Conservation (phyloP, 352 stramenopile genomes). For the Pythium utonaiense region DNA sequence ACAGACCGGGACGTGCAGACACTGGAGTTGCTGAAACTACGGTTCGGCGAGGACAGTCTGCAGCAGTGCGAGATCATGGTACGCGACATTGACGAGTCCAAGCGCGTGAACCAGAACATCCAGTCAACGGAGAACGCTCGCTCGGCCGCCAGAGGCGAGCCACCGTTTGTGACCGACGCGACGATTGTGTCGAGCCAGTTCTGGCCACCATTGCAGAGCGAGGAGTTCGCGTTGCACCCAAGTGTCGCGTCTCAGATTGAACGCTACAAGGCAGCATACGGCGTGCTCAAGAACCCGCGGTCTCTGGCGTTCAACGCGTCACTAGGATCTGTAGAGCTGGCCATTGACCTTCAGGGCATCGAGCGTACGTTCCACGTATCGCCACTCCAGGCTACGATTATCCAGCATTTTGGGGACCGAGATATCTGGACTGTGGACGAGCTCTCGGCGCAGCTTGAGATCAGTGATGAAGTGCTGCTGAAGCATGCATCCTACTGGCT, state of each 20-base stretch:
- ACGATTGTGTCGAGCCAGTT: slow-evolving; percentile 97
- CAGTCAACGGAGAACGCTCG: slow-evolving; percentile 34
- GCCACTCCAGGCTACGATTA: slow-evolving; percentile 92
- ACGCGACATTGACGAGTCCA: slow-evolving; percentile 96
- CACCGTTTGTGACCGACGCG: slow-evolving; percentile 61
- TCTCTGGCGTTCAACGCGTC: slow-evolving; percentile 92
- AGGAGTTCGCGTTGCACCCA: slow-evolving; percentile 90
- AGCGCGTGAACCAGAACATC: slow-evolving; percentile 91
- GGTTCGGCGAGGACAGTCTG: slow-evolving; percentile 94
- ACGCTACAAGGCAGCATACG: slow-evolving; percentile 89
- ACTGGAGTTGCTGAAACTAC: slow-evolving; percentile 95
- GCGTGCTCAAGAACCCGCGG: slow-evolving; percentile 92
- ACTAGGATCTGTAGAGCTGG: slow-evolving; percentile 89
- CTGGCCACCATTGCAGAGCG: slow-evolving; percentile 94
- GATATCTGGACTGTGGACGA: slow-evolving; percentile 62
- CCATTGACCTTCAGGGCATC: slow-evolving; percentile 87
- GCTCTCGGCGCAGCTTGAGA: slow-evolving; percentile 54
- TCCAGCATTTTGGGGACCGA: slow-evolving; percentile 94
- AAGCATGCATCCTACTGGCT: slow-evolving; percentile 69
- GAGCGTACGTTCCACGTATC: slow-evolving; percentile 88
- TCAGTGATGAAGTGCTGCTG: slow-evolving; percentile 51
- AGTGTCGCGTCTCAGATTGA: slow-evolving; percentile 76
- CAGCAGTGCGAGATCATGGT: slow-evolving; percentile 98
- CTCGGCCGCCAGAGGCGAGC: not conserved
- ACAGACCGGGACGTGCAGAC: slow-evolving; percentile 94